Base-by-base conservation (phyloP, 345 rosid genomes). In the Hypericum androsaemum region DNA sequence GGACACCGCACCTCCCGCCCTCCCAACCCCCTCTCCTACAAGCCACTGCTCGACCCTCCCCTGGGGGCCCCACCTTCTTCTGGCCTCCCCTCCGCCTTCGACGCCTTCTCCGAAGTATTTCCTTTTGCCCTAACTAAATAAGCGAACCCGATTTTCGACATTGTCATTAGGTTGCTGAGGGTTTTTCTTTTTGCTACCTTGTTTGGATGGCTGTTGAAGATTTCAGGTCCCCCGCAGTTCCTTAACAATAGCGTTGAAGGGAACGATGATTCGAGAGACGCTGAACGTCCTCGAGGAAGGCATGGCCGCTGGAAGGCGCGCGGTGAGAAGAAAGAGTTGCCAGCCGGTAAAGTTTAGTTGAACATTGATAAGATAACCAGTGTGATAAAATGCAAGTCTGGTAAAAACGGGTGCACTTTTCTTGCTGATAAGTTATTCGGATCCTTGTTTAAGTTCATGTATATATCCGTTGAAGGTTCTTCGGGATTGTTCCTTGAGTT, bases 181-280 rank as follows among this genome's bases (percentile, higher is more conserved):
- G 47, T 46, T 40, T n/a, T 49, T 47, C 22, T 3, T 39, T 51
- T 39, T 9, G 49, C 47, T 61, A 22, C n/a, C 11, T 39, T 53
- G 50, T 39, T 48, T 64, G 16, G 62, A 12, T 12, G 72, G 63
- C 32, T 62, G 47, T 42, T 72, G 74, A 62, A 90, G 96, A 58
- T 90, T 71, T 75, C 89, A 72, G 89, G 88, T 47, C 96, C 96
- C 5, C 98, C 96, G 0, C 78, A 76, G 71, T 87, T 90, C 75
- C 89, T 90, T 40, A 84, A 75, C 57, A 75, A 84, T 69, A 60
- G 74, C 0, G 78, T 80, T 62, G 74, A 68, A 52, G 63, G 72
- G 7, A 47, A 14, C 50, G 63, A 70, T 51, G 54, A 65, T 8
- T 71, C 61, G 11, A 80, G 63, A 61, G 84, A 79, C 51, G 65